Conservation (phyloP, 2,329 filamentous ascomycete species). For the Fonsecaea pugnacius region DNA sequence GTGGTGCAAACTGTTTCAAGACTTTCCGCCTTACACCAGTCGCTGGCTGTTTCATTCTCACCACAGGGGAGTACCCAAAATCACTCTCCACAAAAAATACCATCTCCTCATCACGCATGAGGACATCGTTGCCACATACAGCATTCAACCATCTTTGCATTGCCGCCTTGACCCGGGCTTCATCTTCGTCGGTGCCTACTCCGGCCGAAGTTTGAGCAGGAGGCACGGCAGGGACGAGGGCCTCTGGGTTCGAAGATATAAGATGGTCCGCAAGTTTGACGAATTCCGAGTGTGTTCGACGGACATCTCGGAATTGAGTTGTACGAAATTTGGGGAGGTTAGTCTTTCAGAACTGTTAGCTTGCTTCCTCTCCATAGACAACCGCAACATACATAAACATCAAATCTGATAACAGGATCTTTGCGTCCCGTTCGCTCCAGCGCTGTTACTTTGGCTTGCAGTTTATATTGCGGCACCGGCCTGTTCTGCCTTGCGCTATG, state of each 20-base stretch:
- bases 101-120: conserved; percentile 96
- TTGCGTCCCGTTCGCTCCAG: conserved; percentile 93
- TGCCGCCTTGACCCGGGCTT: conserved; percentile 81
- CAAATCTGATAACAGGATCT: conserved; percentile 91
- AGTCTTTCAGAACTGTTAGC: conserved; percentile 63
- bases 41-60: conserved; percentile 93
- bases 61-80: conserved; percentile 94
- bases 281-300: conserved; percentile 93
- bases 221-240: conserved; percentile 89
- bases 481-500: conserved; percentile 48
- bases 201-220: conserved; percentile 93
- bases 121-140: conserved; percentile 85
- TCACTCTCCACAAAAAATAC: conserved; percentile 98
- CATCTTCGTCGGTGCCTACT: conserved; percentile 94
- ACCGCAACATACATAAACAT: conserved; percentile 78
- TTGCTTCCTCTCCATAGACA: background rate
- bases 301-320: conserved; percentile 96
- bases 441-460: conserved; percentile 93
- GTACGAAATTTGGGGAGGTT: conserved; percentile 98
- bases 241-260: conserved; percentile 96
- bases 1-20: conserved; percentile 96
- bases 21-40: conserved; percentile 94
- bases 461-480: conserved; percentile 73
- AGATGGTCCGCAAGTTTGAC: conserved; percentile 94
- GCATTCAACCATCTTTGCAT: conserved; percentile 96